Conservation (phyloP, 306 rosid species). For the Arachis hypogaea region DNA sequence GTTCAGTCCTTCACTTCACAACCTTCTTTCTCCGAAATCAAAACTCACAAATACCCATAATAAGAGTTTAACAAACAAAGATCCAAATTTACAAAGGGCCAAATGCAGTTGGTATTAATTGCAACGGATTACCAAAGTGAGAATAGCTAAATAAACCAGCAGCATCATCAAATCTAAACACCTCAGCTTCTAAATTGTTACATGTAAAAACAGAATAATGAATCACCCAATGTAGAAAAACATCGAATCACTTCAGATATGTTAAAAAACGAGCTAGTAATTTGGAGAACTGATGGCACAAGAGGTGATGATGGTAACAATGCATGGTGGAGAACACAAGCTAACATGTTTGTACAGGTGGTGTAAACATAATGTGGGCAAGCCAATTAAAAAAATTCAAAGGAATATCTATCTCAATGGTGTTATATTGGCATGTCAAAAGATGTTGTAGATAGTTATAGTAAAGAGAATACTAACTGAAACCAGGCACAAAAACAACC, state of each 20-base stretch:
- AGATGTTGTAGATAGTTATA: conserved; percentile 14
- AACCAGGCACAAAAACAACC: conserved; percentile 16
- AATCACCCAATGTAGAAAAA: conserved; percentile 5
- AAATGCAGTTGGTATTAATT: neutral
- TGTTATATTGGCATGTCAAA: conserved; percentile 7
- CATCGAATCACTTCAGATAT: neutral
- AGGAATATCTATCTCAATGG: neutral
- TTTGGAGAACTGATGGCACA: conserved; percentile 1
- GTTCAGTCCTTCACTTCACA: too few species aligned
- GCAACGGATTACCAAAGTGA: neutral
- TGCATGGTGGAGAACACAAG: neutral
- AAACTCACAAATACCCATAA: neutral
- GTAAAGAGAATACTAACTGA: conserved; percentile 6
- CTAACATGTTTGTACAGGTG: conserved; percentile 1
- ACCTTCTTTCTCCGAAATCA: too few species aligned
- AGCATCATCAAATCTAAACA: neutral
- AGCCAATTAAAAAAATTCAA: neutral
- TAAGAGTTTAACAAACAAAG: conserved; percentile 9
- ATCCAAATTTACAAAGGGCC: conserved; percentile 8
- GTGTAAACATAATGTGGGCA: neutral
- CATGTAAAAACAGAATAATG: conserved; percentile 16
- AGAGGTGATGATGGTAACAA: conserved; percentile 8
- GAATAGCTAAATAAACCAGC: conserved; percentile 22
- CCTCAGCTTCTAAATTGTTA: neutral
- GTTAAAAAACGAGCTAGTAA: neutral